Base-by-base conservation (phyloP, 257 asterid species). In the Perilla frutescens region DNA sequence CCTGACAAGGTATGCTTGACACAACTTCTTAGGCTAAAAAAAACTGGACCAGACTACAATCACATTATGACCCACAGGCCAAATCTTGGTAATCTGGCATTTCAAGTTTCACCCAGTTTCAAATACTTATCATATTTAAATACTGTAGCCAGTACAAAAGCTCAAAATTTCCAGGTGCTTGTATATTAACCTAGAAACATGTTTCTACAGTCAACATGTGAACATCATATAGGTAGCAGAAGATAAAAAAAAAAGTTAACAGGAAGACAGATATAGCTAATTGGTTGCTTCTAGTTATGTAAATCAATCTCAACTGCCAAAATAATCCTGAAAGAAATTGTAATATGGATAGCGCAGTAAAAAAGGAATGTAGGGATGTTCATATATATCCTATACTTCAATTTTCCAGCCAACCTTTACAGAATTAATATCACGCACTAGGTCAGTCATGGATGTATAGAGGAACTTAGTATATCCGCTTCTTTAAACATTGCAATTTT, bases 291-390 rank as follows among this genome's bases (percentile, higher is more conserved):
- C 29, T 53, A 31, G 29, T 32, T 70, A 56, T 7, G 44, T 31
- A 57, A 41, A 45, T 34, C 36, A 71, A 58, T 39, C 63, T 37
- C 49, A 39, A 36, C n/a, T 40, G 65, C 32, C 3, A 39, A 48
- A 48, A 7, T 67, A 34, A 34, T 12, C 4, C 2, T 34, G 36
- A 32, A 36, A 69, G 7, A 32, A 40, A 57, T 44, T 13, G 63
- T 59, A 58, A 13, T 59, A n/a, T 57, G 6, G 53, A 70, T 20
- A 39, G 41, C n/a, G 50, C 14, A 14, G 74, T 43, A 12, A 70
- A 70, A 34, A 57, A 8, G 13, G 68, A 47, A 70, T 15, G 31
- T 6, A 14, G 15, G 47, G 56, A 36, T 51, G 7, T 45, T 44
- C 34, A 20, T 4, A 37, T 34, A 36, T 34, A 62, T 49, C 13